Evolutionary conservation across 2,329 filamentous ascomycete species (phyloP), one percentile per base, ranked within the genome.

Genomic region (Ascochyta fabae): DNA sequence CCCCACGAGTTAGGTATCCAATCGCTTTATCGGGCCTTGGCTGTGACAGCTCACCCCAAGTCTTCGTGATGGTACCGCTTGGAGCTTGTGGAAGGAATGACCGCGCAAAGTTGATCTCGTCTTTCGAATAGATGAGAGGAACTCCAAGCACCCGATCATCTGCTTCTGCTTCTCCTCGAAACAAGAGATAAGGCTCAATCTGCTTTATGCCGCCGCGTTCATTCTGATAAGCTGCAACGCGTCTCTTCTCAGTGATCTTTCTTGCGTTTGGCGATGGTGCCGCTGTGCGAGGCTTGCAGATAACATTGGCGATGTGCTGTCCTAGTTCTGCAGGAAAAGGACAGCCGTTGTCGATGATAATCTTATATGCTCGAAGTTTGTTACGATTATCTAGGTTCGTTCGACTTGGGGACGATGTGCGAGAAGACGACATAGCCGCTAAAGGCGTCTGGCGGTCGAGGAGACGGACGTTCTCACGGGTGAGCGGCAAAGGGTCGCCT

Each of bases 251-350:
- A 19, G n/a, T 19, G 13, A 36, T 4, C 15, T 36, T n/a, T 15
- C 16, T 16, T 9, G 34, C 34, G 9, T 36, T 36, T 16, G 15
- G 34, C 34, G 34, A 36, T 4, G 34, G 34, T 4, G n/a, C 16
- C 15, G 15, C 3, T 9, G 7, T 19, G 9, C 34, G 15, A 15
- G 34, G 34, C 13, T n/a, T 19, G 13, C n/a, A 77, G 0, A 86
- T 89, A 68, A 92, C 90, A 76, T 81, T 80, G 62, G 80, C 70
- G 47, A 36, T 36, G 34, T 36, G 34, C 34, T 36, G 13, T 5
- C 5, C 34, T n/a, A 36, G 34, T 4, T n/a, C 34, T 16, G 34
- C 15, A 36, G 34, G 34, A 36, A 6, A 19, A 9, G 13, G 7
- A 9, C 7, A 36, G 34, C 15, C 34, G 16, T 19, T n/a, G 4